Percentiles rank a stretch among this genome's conserved stretches.
These are phyloP conservation scores for Pichia cabralensis DNA, from an alignment of 805 yeast genomes.

Conservation along the genomic window DNA sequence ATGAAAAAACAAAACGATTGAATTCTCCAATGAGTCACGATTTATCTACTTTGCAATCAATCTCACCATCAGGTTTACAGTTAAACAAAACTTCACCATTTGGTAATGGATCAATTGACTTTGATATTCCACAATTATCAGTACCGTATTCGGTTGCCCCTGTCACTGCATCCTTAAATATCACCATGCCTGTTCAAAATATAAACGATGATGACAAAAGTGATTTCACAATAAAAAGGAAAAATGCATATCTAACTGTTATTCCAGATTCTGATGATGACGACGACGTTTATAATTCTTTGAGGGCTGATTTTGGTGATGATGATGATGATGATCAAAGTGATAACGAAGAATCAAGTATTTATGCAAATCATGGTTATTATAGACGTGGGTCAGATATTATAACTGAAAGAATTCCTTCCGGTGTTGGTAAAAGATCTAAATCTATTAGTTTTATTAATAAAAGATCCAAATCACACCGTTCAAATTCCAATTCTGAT, in stretches of 20 bases:
- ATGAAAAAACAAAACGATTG: conserved; percentile 1
- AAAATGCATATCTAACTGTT: conserved; percentile 6
- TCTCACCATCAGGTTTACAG: conserved; percentile 23
- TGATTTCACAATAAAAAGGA: conserved; percentile 6
- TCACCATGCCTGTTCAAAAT: conserved; percentile 3
- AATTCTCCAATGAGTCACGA: conserved; percentile 1
- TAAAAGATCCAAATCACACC: conserved; percentile 33
- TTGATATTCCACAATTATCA: conserved; percentile 28
- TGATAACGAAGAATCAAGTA: conserved; percentile 28
- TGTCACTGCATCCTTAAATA: conserved; percentile 53
- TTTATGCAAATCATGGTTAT: conserved; percentile 17
- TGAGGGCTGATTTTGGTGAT: conserved; percentile 19
- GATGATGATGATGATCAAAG: conserved; percentile 32
- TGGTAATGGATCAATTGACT: conserved; percentile 23
- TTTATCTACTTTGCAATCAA: conserved; percentile 11
- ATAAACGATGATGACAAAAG: background rate
- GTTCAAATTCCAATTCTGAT: background rate
- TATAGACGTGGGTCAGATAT: conserved; percentile 25
- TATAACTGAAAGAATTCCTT: conserved; percentile 31
- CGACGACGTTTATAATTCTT: conserved; percentile 33
- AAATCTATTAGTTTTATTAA: conserved; percentile 54
- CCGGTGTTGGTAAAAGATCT: conserved; percentile 41
- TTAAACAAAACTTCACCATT: conserved; percentile 21
- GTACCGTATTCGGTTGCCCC: conserved; percentile 74
- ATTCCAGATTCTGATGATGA: conserved; percentile 24